phyloP scores from a whole-genome alignment of 345 rosid genomes.

The Brassica cretica region DNA sequence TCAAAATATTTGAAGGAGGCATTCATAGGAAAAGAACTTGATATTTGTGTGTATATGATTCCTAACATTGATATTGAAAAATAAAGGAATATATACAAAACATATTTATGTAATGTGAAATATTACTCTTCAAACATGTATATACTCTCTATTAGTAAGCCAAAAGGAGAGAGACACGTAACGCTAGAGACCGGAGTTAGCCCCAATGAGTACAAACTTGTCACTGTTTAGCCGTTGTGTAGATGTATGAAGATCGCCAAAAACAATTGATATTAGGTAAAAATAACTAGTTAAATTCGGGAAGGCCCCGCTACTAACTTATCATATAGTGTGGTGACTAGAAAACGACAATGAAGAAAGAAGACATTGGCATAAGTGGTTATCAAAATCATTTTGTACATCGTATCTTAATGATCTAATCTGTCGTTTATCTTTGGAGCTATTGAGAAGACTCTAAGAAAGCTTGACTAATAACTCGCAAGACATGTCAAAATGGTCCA shows the following conservation, averaged over 20 bases:
- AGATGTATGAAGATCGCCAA: slow-evolving; percentile 1
- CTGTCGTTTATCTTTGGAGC: slow-evolving; percentile 30
- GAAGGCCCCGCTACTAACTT: background rate
- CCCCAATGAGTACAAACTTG: slow-evolving; percentile 6
- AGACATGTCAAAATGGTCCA: slow-evolving; percentile 5
- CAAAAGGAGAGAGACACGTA: slow-evolving; percentile 10
- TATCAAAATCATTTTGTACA: slow-evolving; percentile 24
- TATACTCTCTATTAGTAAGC: background rate
- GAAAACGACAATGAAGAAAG: slow-evolving; percentile 31
- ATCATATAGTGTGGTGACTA: slow-evolving; percentile 2
- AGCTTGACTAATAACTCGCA: slow-evolving; percentile 9
- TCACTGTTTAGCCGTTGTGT: slow-evolving; percentile 22
- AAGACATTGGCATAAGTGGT: slow-evolving; percentile 28
- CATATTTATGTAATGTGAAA: background rate
- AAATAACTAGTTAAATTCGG: background rate
- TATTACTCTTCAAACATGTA: background rate
- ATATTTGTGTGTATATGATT: background rate
- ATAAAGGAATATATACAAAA: background rate
- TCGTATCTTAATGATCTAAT: slow-evolving; percentile 17
- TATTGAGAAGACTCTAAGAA: slow-evolving; percentile 10
- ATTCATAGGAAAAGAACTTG: background rate
- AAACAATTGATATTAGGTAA: background rate
- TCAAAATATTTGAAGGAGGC: background rate
- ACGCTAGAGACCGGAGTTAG: slow-evolving; percentile 6
- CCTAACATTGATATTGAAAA: background rate